Evolutionary conservation across 345 rosid species (phyloP).

Genomic region (Murraya paniculata): DNA sequence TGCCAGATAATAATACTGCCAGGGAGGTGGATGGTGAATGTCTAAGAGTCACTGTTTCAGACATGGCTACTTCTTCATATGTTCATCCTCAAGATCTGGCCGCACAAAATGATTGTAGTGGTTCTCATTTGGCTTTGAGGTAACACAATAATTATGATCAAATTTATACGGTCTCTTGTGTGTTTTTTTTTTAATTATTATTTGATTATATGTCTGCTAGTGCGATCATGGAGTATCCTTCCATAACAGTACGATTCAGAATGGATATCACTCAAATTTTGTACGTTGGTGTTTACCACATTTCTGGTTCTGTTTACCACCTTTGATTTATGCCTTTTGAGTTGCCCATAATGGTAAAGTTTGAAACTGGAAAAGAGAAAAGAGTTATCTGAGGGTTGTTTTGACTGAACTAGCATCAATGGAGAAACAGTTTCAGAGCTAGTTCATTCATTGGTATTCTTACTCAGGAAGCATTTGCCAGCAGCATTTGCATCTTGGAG

Average conservation of each 20-base stretch:
- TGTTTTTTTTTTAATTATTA: too few relatives aligned
- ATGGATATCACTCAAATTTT: neutral
- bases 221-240: neutral
- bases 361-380: neutral
- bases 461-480: neutral
- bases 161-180: neutral
- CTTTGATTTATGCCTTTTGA: neutral
- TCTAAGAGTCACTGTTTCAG: slow-evolving; percentile 31
- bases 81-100: slow-evolving; percentile 36
- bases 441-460: neutral
- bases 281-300: neutral
- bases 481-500: neutral
- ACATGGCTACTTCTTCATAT: slow-evolving; percentile 37
- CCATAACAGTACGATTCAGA: neutral
- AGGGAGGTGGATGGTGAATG: slow-evolving; percentile 31
- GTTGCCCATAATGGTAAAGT: neutral
- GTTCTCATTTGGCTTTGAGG: slow-evolving; percentile 58
- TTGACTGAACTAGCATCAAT: neutral
- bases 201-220: neutral
- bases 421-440: neutral
- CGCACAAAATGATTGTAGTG: slow-evolving; percentile 21
- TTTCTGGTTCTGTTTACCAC: neutral
- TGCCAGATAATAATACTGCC: slow-evolving; percentile 30
- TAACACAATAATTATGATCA: slow-evolving; percentile 24
- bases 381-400: neutral